phyloP scores from a whole-genome alignment of 2,329 filamentous ascomycete genomes.

The Sporothrix inflata region DNA sequence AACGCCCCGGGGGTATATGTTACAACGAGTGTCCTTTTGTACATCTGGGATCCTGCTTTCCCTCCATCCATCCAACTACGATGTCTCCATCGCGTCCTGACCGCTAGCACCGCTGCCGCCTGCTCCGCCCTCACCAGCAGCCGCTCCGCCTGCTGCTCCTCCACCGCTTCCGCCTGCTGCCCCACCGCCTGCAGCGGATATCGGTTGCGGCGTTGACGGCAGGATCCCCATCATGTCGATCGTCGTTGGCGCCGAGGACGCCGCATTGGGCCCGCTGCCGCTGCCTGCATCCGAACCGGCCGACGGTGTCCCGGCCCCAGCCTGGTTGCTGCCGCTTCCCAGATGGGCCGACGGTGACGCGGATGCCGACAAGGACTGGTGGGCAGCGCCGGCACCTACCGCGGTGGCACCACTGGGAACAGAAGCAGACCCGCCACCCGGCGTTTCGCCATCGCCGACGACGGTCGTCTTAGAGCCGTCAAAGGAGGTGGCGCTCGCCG shows the following conservation, averaged over 20 bases:
- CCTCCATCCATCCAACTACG: neutral
- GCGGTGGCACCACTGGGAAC: neutral
- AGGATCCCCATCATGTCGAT: conserved; percentile 34
- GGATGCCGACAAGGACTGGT: conserved; percentile 8
- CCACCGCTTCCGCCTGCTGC: neutral
- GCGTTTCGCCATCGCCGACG: neutral
- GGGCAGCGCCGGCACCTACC: neutral
- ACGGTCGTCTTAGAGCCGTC: conserved; percentile 7
- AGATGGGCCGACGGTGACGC: conserved; percentile 20
- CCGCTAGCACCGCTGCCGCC: neutral
- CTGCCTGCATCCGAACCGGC: conserved; percentile 18
- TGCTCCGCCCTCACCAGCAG: neutral
- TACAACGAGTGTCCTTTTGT: neutral
- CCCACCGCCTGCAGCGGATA: neutral
- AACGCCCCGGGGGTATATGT: conserved; percentile 2
- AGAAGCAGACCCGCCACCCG: neutral
- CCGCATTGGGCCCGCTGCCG: conserved; percentile 11
- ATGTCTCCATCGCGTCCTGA: conserved; percentile 29
- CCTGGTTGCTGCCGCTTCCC: neutral
- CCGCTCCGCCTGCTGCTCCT: neutral
- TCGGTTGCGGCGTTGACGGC: conserved; percentile 31
- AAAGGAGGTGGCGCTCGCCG: neutral
- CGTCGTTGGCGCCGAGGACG: neutral
- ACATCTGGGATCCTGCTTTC: neutral
- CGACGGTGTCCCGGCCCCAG: conserved; percentile 8